Conservation (phyloP, 441 rosid species). For the Geranium incanum region DNA sequence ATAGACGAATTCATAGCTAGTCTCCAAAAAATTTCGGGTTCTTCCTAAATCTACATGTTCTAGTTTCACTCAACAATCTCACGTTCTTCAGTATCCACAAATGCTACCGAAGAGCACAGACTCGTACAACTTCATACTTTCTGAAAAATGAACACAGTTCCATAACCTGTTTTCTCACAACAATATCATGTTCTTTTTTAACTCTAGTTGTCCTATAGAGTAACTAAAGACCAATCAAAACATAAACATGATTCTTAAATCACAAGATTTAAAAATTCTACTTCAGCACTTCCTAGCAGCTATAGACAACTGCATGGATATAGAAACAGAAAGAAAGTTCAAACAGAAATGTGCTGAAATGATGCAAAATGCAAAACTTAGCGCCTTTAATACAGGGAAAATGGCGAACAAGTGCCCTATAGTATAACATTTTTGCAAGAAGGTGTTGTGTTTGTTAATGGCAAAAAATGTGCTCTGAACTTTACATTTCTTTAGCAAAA, state of each 20-base stretch:
- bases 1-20: background rate
- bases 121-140: background rate
- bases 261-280: background rate
- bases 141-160: background rate
- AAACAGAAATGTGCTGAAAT: background rate
- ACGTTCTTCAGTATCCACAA: too few relatives aligned
- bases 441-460: too few relatives aligned
- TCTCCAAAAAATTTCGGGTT: too few relatives aligned
- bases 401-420: too few relatives aligned
- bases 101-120: too few relatives aligned
- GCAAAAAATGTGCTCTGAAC: background rate
- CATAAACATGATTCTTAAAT: background rate
- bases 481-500: too few relatives aligned
- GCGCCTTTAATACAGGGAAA: conserved; percentile 19
- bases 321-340: conserved; percentile 46
- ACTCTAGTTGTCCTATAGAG: background rate
- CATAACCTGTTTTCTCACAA: too few relatives aligned
- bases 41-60: background rate
- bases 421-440: too few relatives aligned
- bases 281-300: background rate
- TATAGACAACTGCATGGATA: too few relatives aligned
- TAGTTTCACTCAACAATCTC: too few relatives aligned
- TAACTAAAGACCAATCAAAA: background rate
- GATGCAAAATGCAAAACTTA: conserved; percentile 11
- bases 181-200: background rate